Conservation (phyloP, 345 rosid species). For the Bruguiera sexangula region DNA sequence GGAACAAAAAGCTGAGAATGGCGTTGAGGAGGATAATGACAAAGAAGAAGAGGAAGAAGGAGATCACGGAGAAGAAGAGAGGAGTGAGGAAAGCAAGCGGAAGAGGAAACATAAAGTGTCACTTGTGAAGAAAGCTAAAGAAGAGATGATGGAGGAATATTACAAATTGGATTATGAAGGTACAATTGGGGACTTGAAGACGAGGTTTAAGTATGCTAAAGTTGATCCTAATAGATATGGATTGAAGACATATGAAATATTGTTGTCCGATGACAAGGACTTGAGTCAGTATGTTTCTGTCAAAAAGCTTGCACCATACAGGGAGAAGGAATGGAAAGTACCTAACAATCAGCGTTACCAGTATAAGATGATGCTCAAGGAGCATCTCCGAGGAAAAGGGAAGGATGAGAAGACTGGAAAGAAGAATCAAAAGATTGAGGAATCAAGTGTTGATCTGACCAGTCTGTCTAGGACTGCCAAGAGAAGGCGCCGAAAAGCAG, state of each 20-base stretch:
- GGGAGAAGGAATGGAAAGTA: slow-evolving; percentile 78
- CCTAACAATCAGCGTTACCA: slow-evolving; percentile 43
- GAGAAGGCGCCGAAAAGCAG: slow-evolving; percentile 56
- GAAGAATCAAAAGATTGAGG: slow-evolving; percentile 38
- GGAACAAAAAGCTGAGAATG: slow-evolving; percentile 37
- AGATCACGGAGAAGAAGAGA: slow-evolving; percentile 15
- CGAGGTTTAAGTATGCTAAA: slow-evolving; percentile 85
- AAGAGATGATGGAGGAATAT: slow-evolving; percentile 81
- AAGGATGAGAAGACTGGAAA: slow-evolving; percentile 35
- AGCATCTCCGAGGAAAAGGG: slow-evolving; percentile 30
- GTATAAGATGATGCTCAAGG: slow-evolving; percentile 47
- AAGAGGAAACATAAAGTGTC: slow-evolving; percentile 72
- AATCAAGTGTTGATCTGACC: slow-evolving; percentile 22
- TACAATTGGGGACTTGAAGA: slow-evolving; percentile 77
- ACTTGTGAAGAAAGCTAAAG: slow-evolving; percentile 55
- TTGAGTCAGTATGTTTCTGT: slow-evolving; percentile 82
- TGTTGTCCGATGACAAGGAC: slow-evolving; percentile 59
- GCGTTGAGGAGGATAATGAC: slow-evolving; percentile 17
- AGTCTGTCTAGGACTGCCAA: slow-evolving; percentile 53
- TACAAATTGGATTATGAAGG: slow-evolving; percentile 92
- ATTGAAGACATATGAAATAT: slow-evolving; percentile 54
- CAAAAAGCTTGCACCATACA: slow-evolving; percentile 76
- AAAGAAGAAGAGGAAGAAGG: slow-evolving; percentile 13
- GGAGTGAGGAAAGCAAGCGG: slow-evolving; percentile 45
- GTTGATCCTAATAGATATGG: slow-evolving; percentile 62